Evolutionary conservation across 2,329 filamentous ascomycete genomes (phyloP).

Genomic region (Pseudocercospora musae): DNA sequence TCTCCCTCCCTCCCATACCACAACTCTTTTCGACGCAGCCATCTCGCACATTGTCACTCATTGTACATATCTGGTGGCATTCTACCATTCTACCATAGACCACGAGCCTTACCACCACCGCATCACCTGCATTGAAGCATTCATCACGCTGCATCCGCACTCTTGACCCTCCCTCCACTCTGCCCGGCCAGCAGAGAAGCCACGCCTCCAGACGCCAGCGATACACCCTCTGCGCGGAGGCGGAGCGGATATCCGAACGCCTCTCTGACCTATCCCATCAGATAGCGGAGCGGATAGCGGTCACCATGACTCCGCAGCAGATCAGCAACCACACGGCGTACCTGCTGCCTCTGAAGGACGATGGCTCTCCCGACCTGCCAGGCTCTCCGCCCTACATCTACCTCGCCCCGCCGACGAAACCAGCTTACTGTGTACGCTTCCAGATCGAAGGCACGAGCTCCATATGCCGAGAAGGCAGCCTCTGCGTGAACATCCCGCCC

Average conservation of each 20-base stretch:
- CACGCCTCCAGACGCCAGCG: neutral
- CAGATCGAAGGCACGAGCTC: constrained; percentile 92
- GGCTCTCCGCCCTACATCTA: constrained; percentile 78
- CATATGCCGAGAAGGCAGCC: constrained; percentile 87
- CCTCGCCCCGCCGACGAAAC: constrained; percentile 72
- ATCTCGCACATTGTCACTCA: constrained; percentile 12
- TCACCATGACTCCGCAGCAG: constrained; percentile 38
- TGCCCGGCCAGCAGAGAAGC: neutral
- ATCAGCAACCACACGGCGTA: constrained; percentile 58
- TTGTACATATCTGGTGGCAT: constrained; percentile 10
- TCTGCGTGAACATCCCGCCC: constrained; percentile 94
- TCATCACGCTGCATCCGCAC: neutral
- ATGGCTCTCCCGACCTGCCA: constrained; percentile 84
- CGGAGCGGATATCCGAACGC: neutral
- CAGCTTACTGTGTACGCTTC: constrained; percentile 75
- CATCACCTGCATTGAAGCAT: neutral
- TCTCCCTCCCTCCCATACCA: constrained; percentile 3
- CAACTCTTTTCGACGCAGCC: constrained; percentile 14
- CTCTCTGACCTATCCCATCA: too few relatives aligned
- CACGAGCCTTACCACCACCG: constrained; percentile 13
- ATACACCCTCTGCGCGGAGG: neutral
- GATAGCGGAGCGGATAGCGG: neutral
- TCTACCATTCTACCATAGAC: constrained; percentile 13
- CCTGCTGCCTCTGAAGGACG: constrained; percentile 83
- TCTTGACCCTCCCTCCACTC: neutral